Conservation (phyloP, 2,329 filamentous ascomycete species). For the Tolypocladium sp. region DNA sequence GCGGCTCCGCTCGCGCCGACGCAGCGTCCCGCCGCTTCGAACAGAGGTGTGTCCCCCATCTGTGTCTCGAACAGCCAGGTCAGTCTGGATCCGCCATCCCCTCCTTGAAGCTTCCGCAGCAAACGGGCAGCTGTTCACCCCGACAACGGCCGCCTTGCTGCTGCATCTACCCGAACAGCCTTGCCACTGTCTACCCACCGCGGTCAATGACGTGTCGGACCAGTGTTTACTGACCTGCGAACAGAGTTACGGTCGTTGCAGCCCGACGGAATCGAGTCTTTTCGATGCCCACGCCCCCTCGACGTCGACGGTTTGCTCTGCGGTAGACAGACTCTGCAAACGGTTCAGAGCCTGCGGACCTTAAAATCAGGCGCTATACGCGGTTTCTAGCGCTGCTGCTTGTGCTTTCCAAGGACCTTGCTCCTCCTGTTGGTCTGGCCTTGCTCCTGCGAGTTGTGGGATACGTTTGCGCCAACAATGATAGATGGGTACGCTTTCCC, state of each 20-base stretch:
- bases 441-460: slow-evolving; percentile 11
- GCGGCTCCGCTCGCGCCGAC: not conserved
- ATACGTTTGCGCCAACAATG: slow-evolving; percentile 18
- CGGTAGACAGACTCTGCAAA: not conserved
- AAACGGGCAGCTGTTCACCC: not conserved
- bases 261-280: slow-evolving; percentile 15
- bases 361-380: not conserved
- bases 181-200: not conserved
- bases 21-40: not conserved
- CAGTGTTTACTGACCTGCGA: not conserved
- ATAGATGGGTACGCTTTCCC: slow-evolving; percentile 32
- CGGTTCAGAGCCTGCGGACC: not conserved
- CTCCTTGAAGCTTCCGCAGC: not conserved
- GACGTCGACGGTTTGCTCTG: slow-evolving; percentile 1
- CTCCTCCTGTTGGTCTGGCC: slow-evolving; percentile 2
- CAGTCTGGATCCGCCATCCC: not conserved
- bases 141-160: not conserved
- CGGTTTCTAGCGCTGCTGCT: not conserved
- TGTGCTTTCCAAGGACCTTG: not conserved
- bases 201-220: not conserved
- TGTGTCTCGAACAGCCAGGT: not conserved
- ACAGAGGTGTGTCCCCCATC: not conserved
- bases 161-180: not conserved
- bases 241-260: slow-evolving; percentile 7
- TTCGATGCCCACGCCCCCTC: slow-evolving; percentile 2